Evolutionary conservation across 495 filamentous ascomycete genomes (phyloP).

Genomic region (Podospora pseudocomata): DNA sequence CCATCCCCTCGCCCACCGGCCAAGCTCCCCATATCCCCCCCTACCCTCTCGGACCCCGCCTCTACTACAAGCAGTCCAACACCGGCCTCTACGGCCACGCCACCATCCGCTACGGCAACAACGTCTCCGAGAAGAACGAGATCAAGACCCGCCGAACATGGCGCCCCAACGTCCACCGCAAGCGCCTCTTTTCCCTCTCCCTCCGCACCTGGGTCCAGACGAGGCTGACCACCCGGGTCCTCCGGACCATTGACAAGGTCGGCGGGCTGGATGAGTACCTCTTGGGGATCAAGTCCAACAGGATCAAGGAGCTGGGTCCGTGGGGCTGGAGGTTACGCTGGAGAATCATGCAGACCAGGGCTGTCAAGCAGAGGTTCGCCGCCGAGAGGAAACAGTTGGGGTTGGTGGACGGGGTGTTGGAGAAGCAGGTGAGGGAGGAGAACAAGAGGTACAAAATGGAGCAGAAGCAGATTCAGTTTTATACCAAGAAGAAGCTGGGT

Average conservation of each 20-base stretch:
- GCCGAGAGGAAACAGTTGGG: conserved; percentile 48
- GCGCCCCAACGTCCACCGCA: conserved; percentile 81
- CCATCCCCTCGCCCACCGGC: conserved; percentile 29
- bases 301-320: conserved; percentile 80
- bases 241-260: conserved; percentile 81
- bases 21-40: conserved; percentile 51
- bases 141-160: conserved; percentile 82
- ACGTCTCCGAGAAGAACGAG: conserved; percentile 69
- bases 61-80: conserved; percentile 82
- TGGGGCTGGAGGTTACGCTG: conserved; percentile 85
- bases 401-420: conserved; percentile 25
- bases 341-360: conserved; percentile 72
- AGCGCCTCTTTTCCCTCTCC: conserved; percentile 67
- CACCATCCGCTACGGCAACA: conserved; percentile 87
- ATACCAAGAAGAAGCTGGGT: conserved; percentile 22
- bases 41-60: conserved; percentile 81
- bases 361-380: conserved; percentile 57
- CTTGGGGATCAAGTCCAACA: conserved; percentile 63
- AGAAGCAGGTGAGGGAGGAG: conserved; percentile 11
- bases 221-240: conserved; percentile 67
- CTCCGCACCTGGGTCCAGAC: conserved; percentile 65
- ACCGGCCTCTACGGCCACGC: conserved; percentile 76
- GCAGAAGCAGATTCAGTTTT: conserved; percentile 40
- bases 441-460: conserved; percentile 13
- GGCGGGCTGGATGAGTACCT: conserved; percentile 92